These are phyloP conservation scores for Naegleria gruberi DNA, from an alignment of 208 protist genomes.

Conservation along the genomic window DNA sequence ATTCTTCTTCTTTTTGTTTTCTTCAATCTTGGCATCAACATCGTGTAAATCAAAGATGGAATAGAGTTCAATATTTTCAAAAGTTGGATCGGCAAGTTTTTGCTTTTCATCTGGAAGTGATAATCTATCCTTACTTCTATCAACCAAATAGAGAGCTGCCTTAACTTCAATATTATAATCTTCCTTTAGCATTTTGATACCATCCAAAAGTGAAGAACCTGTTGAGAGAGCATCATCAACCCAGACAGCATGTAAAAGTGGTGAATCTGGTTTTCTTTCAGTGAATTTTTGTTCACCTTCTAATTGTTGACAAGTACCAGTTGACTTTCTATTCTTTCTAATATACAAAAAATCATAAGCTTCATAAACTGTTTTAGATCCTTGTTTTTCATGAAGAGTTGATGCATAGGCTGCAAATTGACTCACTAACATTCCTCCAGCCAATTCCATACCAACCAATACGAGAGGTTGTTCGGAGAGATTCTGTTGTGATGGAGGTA, in stretches of 20 bases:
- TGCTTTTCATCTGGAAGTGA: slow-evolving; percentile 1
- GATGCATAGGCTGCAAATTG: slow-evolving; percentile 18
- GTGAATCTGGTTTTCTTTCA: neutral
- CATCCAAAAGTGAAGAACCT: slow-evolving; percentile 21
- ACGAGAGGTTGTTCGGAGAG: slow-evolving; percentile 16
- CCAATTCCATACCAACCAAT: slow-evolving; percentile 30
- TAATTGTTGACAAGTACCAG: slow-evolving; percentile 31
- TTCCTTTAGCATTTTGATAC: slow-evolving; percentile 14
- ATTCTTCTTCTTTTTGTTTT: neutral
- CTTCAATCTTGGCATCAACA: neutral
- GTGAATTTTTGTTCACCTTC: slow-evolving; percentile 24
- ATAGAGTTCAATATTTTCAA: neutral
- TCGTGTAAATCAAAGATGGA: slow-evolving; percentile 8
- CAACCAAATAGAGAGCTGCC: slow-evolving; percentile 27
- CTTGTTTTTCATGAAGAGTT: neutral
- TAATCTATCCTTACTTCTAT: slow-evolving; percentile 15
- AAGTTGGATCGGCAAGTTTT: slow-evolving; percentile 6
- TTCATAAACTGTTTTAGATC: neutral
- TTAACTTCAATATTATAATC: slow-evolving; percentile 34
- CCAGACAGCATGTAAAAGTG: slow-evolving; percentile 24
- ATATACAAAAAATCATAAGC: slow-evolving; percentile 27
- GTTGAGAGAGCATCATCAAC: slow-evolving; percentile 29
- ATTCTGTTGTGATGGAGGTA: neutral
- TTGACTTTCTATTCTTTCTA: slow-evolving; percentile 22
- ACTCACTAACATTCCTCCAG: slow-evolving; percentile 30